Base-by-base conservation (phyloP, 2,329 filamentous ascomycete genomes). In the Aspergillus brunneoviolaceus region DNA sequence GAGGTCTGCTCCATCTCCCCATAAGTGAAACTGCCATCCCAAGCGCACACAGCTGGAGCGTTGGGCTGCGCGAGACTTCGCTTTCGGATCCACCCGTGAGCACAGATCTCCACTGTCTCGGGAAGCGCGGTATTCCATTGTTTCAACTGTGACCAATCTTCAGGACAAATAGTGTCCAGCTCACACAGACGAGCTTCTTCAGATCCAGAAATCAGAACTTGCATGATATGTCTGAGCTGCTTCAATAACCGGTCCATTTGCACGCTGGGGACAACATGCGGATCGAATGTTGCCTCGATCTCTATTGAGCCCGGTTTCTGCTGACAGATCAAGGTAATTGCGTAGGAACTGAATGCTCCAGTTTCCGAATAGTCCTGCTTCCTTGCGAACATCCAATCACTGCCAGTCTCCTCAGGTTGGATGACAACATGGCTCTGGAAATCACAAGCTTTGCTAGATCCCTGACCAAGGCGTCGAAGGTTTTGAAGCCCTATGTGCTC, bases 401-500 rank as follows among this genome's bases (percentile, higher is more conserved):
- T 49, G 29, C 53, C 58, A 5, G n/a, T 29, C n/a, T 12, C 57
- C 61, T 54, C 60, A 3, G 16, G n/a, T 48, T 72, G 68, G 19
- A 79, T 73, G 5, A 73, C 73, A 2, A 80, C 70, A 51, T 78
- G 66, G 53, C 69, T 79, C 51, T 78, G 74, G 61, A 79, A 77
- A 12, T 76, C 67, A 59, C 76, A 79, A 29, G 76, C 77, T 4
- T 66, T 61, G 5, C 71, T 70, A 4, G 73, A 67, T 50, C 79
- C 73, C 1, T 79, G 71, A 63, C 82, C 83, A 12, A 84, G 70
- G 14, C 77, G 74, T n/a, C 83, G 81, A 57, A 80, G 80, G 25
- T 77, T 72, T 48, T 77, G 76, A 10, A 80, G 56, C 2, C 78
- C 78, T 5, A 82, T 79, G 68, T 89, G 85, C 72, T 89, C 84